Evolutionary conservation across 2,329 filamentous ascomycete genomes (phyloP).

Genomic region (Diaporthe sp.): DNA sequence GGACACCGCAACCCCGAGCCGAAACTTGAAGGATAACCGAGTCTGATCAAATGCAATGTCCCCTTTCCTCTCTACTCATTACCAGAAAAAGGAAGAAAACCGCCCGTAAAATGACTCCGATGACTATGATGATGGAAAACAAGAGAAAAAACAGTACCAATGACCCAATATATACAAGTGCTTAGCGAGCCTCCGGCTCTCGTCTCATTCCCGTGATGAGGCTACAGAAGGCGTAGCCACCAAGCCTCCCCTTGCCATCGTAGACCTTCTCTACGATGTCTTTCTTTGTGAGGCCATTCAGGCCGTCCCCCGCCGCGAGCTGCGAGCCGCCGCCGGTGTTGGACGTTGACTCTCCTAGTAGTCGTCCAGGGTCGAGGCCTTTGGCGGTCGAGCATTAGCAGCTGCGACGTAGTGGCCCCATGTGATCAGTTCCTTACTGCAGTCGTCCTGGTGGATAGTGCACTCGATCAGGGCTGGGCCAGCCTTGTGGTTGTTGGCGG

Average conservation of each 20-base stretch:
- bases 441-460: constrained; percentile 43
- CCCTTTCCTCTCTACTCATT: constrained; percentile 10
- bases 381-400: constrained; percentile 42
- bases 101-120: constrained; percentile 27
- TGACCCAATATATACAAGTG: constrained; percentile 23
- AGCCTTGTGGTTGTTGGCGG: constrained; percentile 36
- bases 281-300: background rate
- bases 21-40: constrained; percentile 27
- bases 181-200: background rate
- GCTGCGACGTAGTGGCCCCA: constrained; percentile 43
- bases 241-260: constrained; percentile 32
- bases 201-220: constrained; percentile 28
- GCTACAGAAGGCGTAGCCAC: constrained; percentile 33
- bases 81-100: constrained; percentile 24
- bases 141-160: background rate
- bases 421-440: constrained; percentile 42
- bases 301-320: background rate
- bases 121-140: background rate
- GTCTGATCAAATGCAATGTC: constrained; percentile 28
- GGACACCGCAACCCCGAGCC: constrained; percentile 27
- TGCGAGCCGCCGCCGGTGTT: constrained; percentile 17
- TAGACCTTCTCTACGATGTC: constrained; percentile 31
- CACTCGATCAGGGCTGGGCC: constrained; percentile 42
- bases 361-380: constrained; percentile 32
- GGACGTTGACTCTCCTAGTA: constrained; percentile 22